These are phyloP conservation scores for Peziza echinospora DNA, from an alignment of 495 filamentous ascomycete species.

Conservation along the genomic window DNA sequence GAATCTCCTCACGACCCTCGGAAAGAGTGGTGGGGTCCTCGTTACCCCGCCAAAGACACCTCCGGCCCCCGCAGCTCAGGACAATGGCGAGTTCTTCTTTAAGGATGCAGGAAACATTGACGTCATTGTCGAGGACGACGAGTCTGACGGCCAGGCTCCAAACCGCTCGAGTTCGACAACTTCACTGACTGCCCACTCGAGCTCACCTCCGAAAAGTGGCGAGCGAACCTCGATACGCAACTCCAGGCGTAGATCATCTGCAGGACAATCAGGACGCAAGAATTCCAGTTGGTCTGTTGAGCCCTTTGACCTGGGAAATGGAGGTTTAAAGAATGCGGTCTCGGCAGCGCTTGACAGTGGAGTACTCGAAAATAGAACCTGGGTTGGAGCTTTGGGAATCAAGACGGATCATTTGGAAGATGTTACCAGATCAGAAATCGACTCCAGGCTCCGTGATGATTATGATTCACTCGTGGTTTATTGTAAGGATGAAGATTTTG, in stretches of 20 bases:
- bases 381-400: conserved; percentile 81
- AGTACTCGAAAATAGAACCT: conserved; percentile 45
- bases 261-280: conserved; percentile 38
- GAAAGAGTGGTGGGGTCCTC: conserved; percentile 19
- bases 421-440: conserved; percentile 52
- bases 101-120: conserved; percentile 26
- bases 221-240: conserved; percentile 16
- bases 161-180: conserved; percentile 5
- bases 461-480: conserved; percentile 63
- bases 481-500: conserved; percentile 68
- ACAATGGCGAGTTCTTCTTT: conserved; percentile 24
- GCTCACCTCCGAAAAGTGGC: conserved; percentile 5
- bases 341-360: conserved; percentile 47
- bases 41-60: conserved; percentile 18
- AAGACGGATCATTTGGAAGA: conserved; percentile 60
- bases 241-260: conserved; percentile 7
- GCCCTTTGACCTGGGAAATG: conserved; percentile 71
- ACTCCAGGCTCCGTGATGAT: conserved; percentile 53
- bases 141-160: conserved; percentile 28
- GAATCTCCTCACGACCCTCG: conserved; percentile 19
- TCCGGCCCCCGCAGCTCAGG: conserved; percentile 19
- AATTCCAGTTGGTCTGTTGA: conserved; percentile 59
- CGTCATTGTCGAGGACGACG: conserved; percentile 23
- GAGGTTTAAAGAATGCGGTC: conserved; percentile 68
- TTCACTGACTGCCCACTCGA: conserved; percentile 8